Conservation (phyloP, 1,139 yeast genomes). For the Yamadazyma friedrichii region DNA sequence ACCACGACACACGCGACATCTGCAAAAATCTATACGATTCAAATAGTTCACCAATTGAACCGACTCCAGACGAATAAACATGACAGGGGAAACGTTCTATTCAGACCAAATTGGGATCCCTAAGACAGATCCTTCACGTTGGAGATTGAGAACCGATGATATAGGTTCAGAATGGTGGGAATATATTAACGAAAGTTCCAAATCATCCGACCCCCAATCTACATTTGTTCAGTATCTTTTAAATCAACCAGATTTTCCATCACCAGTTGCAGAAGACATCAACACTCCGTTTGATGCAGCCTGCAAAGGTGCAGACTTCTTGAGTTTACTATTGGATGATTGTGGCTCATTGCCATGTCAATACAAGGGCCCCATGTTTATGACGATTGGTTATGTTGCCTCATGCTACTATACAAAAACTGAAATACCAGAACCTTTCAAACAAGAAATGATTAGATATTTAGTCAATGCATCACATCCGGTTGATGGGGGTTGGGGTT, state of each 20-base stretch:
- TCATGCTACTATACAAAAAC: constrained; percentile 69
- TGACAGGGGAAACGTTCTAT: constrained; percentile 24
- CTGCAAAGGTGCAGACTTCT: constrained; percentile 71
- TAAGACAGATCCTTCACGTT: constrained; percentile 64
- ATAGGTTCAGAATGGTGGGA: constrained; percentile 86
- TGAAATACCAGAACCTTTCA: constrained; percentile 65
- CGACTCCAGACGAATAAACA: neutral
- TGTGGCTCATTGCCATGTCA: constrained; percentile 89
- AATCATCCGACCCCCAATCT: constrained; percentile 48
- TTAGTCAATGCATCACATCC: constrained; percentile 90
- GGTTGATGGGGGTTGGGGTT: constrained; percentile 99
- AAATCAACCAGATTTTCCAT: constrained; percentile 42
- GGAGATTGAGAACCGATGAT: constrained; percentile 73
- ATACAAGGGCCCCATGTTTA: constrained; percentile 97
- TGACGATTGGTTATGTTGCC: constrained; percentile 85
- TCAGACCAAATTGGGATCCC: constrained; percentile 65
- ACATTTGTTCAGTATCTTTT: constrained; percentile 59
- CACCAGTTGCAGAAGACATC: constrained; percentile 34
- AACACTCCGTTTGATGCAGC: constrained; percentile 62
- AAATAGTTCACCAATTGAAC: neutral
- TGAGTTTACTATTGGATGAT: constrained; percentile 66
- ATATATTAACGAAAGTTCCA: constrained; percentile 47
- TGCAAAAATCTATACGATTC: neutral
- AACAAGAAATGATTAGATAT: constrained; percentile 74
- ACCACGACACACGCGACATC: neutral